These are phyloP conservation scores for Cladophialophora yegresii DNA, from an alignment of 2,329 filamentous ascomycete genomes.

Conservation along the genomic window DNA sequence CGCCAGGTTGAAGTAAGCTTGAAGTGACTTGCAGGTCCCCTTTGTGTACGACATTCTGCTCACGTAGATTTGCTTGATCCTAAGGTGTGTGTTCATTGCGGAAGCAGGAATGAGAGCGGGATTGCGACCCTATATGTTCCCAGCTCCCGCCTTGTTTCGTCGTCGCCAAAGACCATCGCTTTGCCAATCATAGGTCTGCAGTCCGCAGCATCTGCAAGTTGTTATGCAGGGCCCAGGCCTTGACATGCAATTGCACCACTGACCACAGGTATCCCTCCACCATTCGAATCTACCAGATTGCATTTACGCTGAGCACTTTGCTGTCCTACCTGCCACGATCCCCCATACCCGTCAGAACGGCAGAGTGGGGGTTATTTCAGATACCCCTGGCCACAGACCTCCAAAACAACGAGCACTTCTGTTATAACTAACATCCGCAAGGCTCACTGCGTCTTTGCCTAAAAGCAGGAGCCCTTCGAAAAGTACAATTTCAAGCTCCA, in stretches of 20 bases:
- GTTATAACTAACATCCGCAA: too few relatives aligned
- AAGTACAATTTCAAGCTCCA: too few relatives aligned
- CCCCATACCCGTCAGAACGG: not conserved
- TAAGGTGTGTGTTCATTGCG: not conserved
- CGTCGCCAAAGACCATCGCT: conserved; percentile 7
- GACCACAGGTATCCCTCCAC: not conserved
- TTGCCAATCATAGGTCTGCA: conserved; percentile 4
- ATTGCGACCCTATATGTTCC: not conserved
- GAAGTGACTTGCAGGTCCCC: conserved; percentile 16
- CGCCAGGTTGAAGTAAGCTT: not conserved
- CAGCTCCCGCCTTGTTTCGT: not conserved
- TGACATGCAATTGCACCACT: not conserved
- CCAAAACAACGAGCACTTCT: too few relatives aligned
- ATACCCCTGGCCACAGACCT: too few relatives aligned
- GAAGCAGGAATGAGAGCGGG: not conserved
- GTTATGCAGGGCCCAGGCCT: conserved; percentile 5
- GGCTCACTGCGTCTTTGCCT: too few relatives aligned
- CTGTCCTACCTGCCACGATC: not conserved
- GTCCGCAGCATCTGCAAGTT: not conserved
- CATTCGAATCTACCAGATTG: not conserved
- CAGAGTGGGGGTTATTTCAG: too few relatives aligned
- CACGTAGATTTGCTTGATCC: not conserved
- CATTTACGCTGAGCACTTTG: not conserved
- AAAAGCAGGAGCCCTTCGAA: too few relatives aligned
- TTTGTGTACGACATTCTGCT: conserved; percentile 23